Conservation (phyloP, 1,284 basidiomycete species). For the Malassezia yamatoensis region DNA sequence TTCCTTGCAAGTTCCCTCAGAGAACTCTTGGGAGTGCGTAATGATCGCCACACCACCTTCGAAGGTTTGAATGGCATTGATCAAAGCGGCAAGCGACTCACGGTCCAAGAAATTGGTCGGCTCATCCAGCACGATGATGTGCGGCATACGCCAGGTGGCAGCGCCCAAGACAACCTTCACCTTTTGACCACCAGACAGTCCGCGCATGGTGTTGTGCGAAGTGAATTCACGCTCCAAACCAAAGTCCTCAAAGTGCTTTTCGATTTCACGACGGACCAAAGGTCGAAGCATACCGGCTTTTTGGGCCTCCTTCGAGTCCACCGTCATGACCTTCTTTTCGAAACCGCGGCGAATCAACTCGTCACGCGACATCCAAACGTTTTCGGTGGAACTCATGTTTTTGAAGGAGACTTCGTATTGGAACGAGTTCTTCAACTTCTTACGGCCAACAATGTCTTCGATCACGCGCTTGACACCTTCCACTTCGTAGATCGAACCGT, state of each 20-base stretch:
- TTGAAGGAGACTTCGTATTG: constrained; percentile 49
- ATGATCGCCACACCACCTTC: constrained; percentile 47
- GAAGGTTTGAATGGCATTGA: constrained; percentile 45
- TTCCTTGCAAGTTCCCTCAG: constrained; percentile 44
- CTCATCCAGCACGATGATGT: constrained; percentile 48
- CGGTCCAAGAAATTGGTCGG: constrained; percentile 49
- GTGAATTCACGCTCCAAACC: constrained; percentile 48
- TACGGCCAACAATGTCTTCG: constrained; percentile 44
- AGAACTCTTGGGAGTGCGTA: constrained; percentile 46
- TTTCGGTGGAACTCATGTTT: constrained; percentile 47
- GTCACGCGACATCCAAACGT: constrained; percentile 44
- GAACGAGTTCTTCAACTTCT: constrained; percentile 49
- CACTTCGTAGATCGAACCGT: constrained; percentile 42
- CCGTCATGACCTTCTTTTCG: constrained; percentile 43
- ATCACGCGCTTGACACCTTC: constrained; percentile 48
- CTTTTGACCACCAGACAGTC: constrained; percentile 49
- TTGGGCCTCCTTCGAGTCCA: constrained; percentile 45
- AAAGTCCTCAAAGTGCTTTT: constrained; percentile 48
- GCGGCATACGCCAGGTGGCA: constrained; percentile 46
- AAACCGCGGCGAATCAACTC: constrained; percentile 44
- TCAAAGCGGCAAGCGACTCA: constrained; percentile 47
- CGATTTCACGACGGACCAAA: constrained; percentile 47
- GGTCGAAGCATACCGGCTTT: constrained; percentile 44
- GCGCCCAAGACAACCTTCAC: constrained; percentile 48
- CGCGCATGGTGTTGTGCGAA: constrained; percentile 48